A percentile compares a stretch with the other conserved stretches of the same genome.
Evolutionary conservation across 2,329 filamentous ascomycete species (phyloP).

Genomic region (Stagonosporopsis tanaceti): DNA sequence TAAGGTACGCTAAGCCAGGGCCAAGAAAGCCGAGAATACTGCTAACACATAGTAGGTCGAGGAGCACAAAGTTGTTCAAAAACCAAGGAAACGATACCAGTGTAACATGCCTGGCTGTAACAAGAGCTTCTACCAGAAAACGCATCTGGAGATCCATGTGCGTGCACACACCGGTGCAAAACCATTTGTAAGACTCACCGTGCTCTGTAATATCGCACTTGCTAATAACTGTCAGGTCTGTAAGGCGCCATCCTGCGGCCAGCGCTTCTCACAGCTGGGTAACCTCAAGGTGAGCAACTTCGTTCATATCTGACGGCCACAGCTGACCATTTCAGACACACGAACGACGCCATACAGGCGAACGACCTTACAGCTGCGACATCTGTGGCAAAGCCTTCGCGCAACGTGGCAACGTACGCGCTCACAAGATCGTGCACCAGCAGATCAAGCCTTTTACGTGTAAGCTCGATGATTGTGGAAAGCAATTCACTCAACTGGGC

Average conservation of each 20-base stretch:
- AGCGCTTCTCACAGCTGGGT: conserved; percentile 86
- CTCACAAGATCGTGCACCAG: conserved; percentile 82
- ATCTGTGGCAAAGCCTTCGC: conserved; percentile 84
- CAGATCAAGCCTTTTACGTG: conserved; percentile 82
- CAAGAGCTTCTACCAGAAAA: conserved; percentile 90
- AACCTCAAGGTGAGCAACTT: conserved; percentile 77
- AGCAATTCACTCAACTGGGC: conserved; percentile 87
- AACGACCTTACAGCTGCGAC: conserved; percentile 82
- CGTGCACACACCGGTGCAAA: conserved; percentile 89
- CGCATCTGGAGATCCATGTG: conserved; percentile 88
- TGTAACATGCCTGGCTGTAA: conserved; percentile 78
- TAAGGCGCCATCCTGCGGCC: conserved; percentile 74
- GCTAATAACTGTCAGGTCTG: conserved; percentile 61
- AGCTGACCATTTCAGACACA: conserved; percentile 69
- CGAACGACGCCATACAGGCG: conserved; percentile 84
- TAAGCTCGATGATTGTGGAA: conserved; percentile 81
- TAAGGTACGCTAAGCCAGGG: conserved; percentile 38
- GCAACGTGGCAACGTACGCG: conserved; percentile 83
- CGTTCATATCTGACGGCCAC: too few relatives aligned
- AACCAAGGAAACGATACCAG: conserved; percentile 70
- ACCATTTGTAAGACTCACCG: conserved; percentile 74
- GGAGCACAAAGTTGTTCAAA: conserved; percentile 42
- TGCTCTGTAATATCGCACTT: background rate
- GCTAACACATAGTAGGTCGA: conserved; percentile 27
- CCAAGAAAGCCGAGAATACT: background rate